Base-by-base conservation (phyloP, 441 rosid species). In the Arabidopsis hybrid region DNA sequence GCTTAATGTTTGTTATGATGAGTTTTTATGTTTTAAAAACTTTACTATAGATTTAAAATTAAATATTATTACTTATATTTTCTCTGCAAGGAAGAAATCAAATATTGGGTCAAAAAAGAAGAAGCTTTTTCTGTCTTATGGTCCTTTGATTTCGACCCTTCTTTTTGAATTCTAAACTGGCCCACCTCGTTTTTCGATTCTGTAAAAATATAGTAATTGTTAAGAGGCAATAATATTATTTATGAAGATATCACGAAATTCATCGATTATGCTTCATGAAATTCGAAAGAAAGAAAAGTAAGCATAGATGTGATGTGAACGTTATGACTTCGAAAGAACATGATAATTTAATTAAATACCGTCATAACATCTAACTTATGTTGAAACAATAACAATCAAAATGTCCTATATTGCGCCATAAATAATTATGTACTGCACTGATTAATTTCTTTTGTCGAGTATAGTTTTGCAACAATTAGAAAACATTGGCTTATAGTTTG, bases 41-140 rank as follows among this genome's bases (percentile, higher is more conserved):
- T 21, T 62, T 63, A 34, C 14, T 36, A 4, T 39, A 16, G 34
- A 45, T 38, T n/a, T 65, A 2, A 58, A 29, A 29, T 50, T 11
- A 11, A 66, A 17, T 46, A n/a, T 56, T 35, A 9, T 40, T 39
- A 17, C 35, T 50, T 38, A 53, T 49, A 8, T 57, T 47, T 29
- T 21, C 36, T 71, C 58, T 45, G 18, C 2, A 8, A n/a, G 14
- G 58, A 67, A 67, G 38, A 51, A 38, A 74, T 8, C 10, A 67
- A 8, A 60, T 60, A 43, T 68, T 61, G 74, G 35, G 71, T 76
- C 75, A 76, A 69, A 31, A 76, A 69, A 40, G 71, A 50, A 17
- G 36, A 69, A 55, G 65, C 53, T 57, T 57, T 75, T 46, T 60
- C 26, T 52, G 78, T 43, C 31, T 12, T 11, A 42, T 60, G 63